These are phyloP conservation scores for Tympanopsis confertula DNA, from an alignment of 2,329 filamentous ascomycete species.

Conservation along the genomic window DNA sequence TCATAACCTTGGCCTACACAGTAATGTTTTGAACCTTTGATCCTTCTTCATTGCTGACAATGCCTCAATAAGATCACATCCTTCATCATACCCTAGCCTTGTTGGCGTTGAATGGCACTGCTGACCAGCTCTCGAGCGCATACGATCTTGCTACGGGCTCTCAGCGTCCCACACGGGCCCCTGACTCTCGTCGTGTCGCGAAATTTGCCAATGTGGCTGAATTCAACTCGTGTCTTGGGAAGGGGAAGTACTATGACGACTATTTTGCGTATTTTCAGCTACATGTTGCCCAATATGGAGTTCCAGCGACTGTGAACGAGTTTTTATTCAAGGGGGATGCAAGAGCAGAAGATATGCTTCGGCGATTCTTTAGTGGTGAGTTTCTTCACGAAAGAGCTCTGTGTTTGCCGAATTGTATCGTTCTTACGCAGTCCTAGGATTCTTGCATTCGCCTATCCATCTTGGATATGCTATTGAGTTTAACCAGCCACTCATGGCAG, in stretches of 20 bases:
- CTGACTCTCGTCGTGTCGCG: not conserved
- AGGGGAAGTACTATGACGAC: slow-evolving; percentile 31
- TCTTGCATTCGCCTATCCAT: slow-evolving; percentile 50
- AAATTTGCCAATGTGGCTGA: not conserved
- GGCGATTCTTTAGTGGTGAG: slow-evolving; percentile 35
- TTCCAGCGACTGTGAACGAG: slow-evolving; percentile 33
- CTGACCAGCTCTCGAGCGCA: slow-evolving; percentile 7
- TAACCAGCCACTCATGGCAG: slow-evolving; percentile 44
- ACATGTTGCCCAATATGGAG: slow-evolving; percentile 40
- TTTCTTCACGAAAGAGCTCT: too few relatives aligned
- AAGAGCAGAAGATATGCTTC: slow-evolving; percentile 39
- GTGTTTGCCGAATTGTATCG: not conserved
- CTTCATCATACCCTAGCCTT: slow-evolving; percentile 12
- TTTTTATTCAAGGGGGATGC: slow-evolving; percentile 42
- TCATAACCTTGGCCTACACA: not conserved
- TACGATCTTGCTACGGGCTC: slow-evolving; percentile 9
- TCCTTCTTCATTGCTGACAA: not conserved
- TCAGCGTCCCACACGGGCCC: slow-evolving; percentile 6
- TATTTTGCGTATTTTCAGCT: slow-evolving; percentile 44
- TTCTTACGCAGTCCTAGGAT: slow-evolving; percentile 17
- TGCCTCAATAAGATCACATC: slow-evolving; percentile 10
- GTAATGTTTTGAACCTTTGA: not conserved
- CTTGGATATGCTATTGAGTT: slow-evolving; percentile 51
- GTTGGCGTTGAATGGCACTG: slow-evolving; percentile 9
- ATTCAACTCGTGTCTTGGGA: not conserved